Evolutionary conservation across 140 eudicot genomes (phyloP).

Genomic region (Anethum foeniculum): DNA sequence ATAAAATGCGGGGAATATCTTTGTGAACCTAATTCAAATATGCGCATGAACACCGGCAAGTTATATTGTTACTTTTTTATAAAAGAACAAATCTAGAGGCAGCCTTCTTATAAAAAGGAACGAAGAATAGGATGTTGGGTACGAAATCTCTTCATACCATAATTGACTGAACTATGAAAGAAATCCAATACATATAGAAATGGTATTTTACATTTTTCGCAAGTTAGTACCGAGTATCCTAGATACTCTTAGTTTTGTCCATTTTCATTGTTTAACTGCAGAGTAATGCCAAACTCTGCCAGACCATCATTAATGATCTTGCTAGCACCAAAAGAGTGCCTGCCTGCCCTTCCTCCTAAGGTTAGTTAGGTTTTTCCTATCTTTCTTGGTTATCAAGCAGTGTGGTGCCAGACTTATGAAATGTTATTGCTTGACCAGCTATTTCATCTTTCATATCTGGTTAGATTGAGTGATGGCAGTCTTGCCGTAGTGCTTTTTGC

Average conservation of each 20-base stretch:
- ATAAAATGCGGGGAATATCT: background rate
- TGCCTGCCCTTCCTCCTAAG: background rate
- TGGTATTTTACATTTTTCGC: background rate
- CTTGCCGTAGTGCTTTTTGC: background rate
- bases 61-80: background rate
- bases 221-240: background rate
- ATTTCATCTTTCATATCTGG: slow-evolving; percentile 3
- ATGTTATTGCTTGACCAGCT: background rate
- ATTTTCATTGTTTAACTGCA: background rate
- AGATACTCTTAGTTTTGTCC: background rate
- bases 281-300: background rate
- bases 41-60: background rate
- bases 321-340: background rate
- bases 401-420: background rate
- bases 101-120: background rate
- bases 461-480: background rate
- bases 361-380: background rate
- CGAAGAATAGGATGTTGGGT: background rate
- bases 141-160: background rate
- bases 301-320: background rate
- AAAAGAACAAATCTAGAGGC: background rate
- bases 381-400: background rate
- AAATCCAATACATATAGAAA: background rate
- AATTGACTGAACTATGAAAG: background rate
- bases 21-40: background rate